Evolutionary conservation across 176 grass and related monocot species (phyloP).

Genomic region (Ampelocalamus luodianensis): DNA sequence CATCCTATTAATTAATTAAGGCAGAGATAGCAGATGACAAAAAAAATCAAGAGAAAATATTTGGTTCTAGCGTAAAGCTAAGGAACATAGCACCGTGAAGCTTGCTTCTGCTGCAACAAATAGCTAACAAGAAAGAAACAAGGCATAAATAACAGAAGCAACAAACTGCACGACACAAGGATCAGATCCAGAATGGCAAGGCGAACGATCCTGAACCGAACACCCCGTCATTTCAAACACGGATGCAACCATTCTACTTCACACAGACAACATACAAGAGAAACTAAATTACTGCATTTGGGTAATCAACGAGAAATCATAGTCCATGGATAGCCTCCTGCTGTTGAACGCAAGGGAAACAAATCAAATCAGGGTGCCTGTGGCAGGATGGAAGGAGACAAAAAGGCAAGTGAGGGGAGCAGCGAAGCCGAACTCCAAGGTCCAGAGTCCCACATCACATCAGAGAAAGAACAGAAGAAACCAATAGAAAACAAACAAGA

Average conservation of each 20-base stretch:
- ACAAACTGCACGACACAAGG: background rate
- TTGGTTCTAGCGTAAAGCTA: background rate
- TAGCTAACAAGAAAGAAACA: background rate
- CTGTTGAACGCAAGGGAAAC: background rate
- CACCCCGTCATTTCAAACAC: background rate
- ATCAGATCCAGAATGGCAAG: slow-evolving; percentile 20
- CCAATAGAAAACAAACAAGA: slow-evolving; percentile 59
- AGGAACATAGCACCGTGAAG: background rate
- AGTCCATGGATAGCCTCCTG: background rate
- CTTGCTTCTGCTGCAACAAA: slow-evolving; percentile 15
- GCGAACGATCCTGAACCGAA: background rate
- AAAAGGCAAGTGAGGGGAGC: slow-evolving; percentile 13
- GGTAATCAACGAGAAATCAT: background rate
- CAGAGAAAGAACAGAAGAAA: slow-evolving; percentile 42
- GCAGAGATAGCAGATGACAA: background rate
- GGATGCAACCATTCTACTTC: background rate
- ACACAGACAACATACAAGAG: background rate
- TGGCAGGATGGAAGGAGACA: slow-evolving; percentile 34
- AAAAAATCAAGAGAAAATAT: background rate
- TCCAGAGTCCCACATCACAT: slow-evolving; percentile 39
- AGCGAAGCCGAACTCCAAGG: background rate
- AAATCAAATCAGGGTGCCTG: slow-evolving; percentile 3
- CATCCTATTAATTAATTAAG: background rate
- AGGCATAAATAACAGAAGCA: background rate
- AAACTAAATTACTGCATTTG: slow-evolving; percentile 13